A percentile compares a stretch with the other conserved stretches of the same genome.
These are phyloP conservation scores for Amanita muscaria DNA, from an alignment of 768 basidiomycete genomes.

Conservation along the genomic window DNA sequence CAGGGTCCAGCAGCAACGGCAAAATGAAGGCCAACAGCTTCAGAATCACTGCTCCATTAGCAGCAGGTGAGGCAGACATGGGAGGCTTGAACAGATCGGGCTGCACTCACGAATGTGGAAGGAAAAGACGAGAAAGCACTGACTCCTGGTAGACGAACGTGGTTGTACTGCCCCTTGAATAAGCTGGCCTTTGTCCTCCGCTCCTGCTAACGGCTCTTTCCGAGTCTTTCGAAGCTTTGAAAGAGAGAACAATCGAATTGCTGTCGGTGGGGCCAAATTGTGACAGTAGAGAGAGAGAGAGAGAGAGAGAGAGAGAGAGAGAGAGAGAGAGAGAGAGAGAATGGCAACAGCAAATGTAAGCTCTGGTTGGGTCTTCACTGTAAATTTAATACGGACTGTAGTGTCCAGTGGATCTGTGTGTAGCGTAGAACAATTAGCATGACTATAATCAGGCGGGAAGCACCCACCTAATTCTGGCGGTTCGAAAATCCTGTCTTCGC, in stretches of 20 bases:
- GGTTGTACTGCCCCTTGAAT: slow-evolving; percentile 21
- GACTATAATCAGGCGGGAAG: slow-evolving; percentile 3
- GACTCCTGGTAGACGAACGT: slow-evolving; percentile 13
- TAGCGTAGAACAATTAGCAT: slow-evolving; percentile 3
- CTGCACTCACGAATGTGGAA: slow-evolving; percentile 39
- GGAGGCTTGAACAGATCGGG: slow-evolving; percentile 22
- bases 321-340: too few species aligned
- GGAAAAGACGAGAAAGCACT: slow-evolving; percentile 58
- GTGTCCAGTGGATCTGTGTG: slow-evolving; percentile 55
- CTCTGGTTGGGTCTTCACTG: slow-evolving; percentile 44
- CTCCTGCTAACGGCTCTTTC: slow-evolving; percentile 30
- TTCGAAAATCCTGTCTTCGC: slow-evolving; percentile 31
- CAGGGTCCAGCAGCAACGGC: too few species aligned
- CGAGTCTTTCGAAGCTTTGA: slow-evolving; percentile 58
- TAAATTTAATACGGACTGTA: slow-evolving; percentile 66
- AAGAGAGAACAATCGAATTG: slow-evolving; percentile 56
- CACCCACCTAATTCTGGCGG: slow-evolving; percentile 49
- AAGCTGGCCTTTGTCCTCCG: slow-evolving; percentile 31
- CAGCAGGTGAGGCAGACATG: slow-evolving; percentile 13
- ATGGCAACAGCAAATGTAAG: slow-evolving; percentile 46
- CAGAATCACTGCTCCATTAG: too few species aligned
- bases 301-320: too few species aligned
- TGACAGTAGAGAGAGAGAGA: slow-evolving; percentile 42
- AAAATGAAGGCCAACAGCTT: too few species aligned
- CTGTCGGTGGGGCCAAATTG: slow-evolving; percentile 59